Base-by-base conservation (phyloP, 106 monocot genomes). In the Vanilla planifolia region DNA sequence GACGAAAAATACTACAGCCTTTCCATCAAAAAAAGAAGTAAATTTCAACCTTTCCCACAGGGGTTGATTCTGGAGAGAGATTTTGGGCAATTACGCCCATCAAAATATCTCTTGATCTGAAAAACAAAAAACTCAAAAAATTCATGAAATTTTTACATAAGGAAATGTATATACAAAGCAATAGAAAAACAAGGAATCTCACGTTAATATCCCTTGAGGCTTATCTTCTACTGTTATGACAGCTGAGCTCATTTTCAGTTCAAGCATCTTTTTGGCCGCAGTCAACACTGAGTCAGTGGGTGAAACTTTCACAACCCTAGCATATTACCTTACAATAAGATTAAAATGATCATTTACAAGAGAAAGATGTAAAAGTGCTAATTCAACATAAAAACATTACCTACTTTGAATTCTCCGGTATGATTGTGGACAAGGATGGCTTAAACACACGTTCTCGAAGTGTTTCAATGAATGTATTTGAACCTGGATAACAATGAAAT, bases 201-300 rank as follows among this genome's bases (percentile, higher is more conserved):
- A 83, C 83, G 78, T 83, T 29, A 83, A 51, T 63, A 83, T 83
- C 14, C 83, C 83, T 8, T 5, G 66, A 36, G 83, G 83, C 57
- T 87, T 87, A 35, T 79, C 79, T 23, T 71, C 82, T 67, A 87
- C 63, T 51, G 60, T 52, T 36, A 87, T 53, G 21, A 87, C 71
- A 32, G 78, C 79, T 2, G 82, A 82, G 62, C 70, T 87, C 48
- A 56, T 61, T 43, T 67, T 71, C 46, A 78, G 61, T 62, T 87
- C 87, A 44, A 71, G 72, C 87, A 87, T 87, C 73, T 67, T 82
- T 45, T 82, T 87, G 39, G 87, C 48, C 29, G 82, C 87, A 61
- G 34, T 63, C 47, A 87, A 78, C 25, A 87, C 87, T 28, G 87
- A 73, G 29, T 82, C 82, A 32, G 69, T 34, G 37, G 82, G 81